Evolutionary conservation across 163 green algal genomes (phyloP).

Genomic region (Picocystis sp.): DNA sequence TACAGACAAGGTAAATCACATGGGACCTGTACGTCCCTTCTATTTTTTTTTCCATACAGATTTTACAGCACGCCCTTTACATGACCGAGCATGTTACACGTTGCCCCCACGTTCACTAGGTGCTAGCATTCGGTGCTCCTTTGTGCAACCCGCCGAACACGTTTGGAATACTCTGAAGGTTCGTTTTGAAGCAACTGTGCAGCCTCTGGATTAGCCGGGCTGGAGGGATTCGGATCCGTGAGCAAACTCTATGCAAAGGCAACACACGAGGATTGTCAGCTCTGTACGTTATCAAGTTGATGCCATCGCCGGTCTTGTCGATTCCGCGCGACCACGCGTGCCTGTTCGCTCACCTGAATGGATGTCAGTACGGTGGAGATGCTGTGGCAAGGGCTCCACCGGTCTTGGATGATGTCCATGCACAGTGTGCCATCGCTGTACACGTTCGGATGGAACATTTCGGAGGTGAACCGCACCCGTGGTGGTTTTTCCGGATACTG

Average conservation of each 20-base stretch:
- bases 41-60: no score
- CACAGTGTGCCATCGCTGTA: slow-evolving; percentile 65
- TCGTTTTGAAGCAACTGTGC: slow-evolving; percentile 50
- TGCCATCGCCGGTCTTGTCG: not conserved
- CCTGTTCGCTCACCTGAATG: slow-evolving; percentile 27
- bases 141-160: no score
- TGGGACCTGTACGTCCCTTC: no score
- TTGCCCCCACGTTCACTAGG: no score
- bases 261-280: not conserved
- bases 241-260: slow-evolving; percentile 41
- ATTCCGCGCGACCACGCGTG: not conserved
- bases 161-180: no score
- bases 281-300: no score
- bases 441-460: slow-evolving; percentile 73
- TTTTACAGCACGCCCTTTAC: no score
- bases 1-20: no score
- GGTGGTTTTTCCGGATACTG: slow-evolving; percentile 66
- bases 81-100: no score
- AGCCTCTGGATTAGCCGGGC: slow-evolving; percentile 68
- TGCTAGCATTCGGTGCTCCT: no score
- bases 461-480: slow-evolving; percentile 47
- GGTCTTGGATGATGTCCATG: slow-evolving; percentile 65
- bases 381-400: slow-evolving; percentile 58
- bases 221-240: slow-evolving; percentile 68
- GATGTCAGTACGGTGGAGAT: slow-evolving; percentile 64